A percentile compares a stretch with the other conserved stretches of the same genome.
Conservation (phyloP, 2,329 filamentous ascomycete genomes). For the Chrysosporium keratinophilum region DNA sequence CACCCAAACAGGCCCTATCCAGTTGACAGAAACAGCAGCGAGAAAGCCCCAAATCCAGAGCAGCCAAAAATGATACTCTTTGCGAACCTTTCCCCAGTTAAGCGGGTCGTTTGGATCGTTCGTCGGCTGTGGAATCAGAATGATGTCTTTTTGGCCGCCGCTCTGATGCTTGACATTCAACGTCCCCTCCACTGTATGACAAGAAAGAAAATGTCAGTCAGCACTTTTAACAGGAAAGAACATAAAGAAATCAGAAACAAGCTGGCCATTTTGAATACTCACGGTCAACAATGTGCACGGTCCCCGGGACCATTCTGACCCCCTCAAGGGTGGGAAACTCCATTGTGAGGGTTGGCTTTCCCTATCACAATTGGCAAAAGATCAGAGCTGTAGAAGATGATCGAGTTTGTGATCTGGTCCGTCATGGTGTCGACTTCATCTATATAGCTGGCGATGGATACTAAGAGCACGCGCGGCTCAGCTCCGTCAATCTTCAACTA, state of each 20-base stretch:
- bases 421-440: neutral
- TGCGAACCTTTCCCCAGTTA: slow-evolving; percentile 26
- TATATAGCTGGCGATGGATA: slow-evolving; percentile 1
- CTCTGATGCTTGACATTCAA: slow-evolving; percentile 16
- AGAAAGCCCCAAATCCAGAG: slow-evolving; percentile 18
- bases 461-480: neutral
- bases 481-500: neutral
- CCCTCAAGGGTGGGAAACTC: slow-evolving; percentile 14
- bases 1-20: slow-evolving; percentile 16
- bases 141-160: slow-evolving; percentile 15
- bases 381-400: neutral
- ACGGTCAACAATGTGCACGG: slow-evolving; percentile 16
- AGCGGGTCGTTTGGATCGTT: slow-evolving; percentile 32
- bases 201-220: neutral
- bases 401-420: neutral
- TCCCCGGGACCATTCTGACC: slow-evolving; percentile 17
- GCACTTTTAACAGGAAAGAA: neutral
- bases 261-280: neutral
- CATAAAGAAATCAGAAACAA: neutral
- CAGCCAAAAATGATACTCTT: slow-evolving; percentile 18
- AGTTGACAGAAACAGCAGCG: slow-evolving; percentile 15
- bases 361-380: neutral
- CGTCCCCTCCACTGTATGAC: slow-evolving; percentile 13
- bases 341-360: slow-evolving; percentile 3
- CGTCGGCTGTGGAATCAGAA: slow-evolving; percentile 33